Evolutionary conservation across 2,329 filamentous ascomycete species (phyloP), one percentile per base, ranked within the genome.

Genomic region (Tolypocladium tundrense): DNA sequence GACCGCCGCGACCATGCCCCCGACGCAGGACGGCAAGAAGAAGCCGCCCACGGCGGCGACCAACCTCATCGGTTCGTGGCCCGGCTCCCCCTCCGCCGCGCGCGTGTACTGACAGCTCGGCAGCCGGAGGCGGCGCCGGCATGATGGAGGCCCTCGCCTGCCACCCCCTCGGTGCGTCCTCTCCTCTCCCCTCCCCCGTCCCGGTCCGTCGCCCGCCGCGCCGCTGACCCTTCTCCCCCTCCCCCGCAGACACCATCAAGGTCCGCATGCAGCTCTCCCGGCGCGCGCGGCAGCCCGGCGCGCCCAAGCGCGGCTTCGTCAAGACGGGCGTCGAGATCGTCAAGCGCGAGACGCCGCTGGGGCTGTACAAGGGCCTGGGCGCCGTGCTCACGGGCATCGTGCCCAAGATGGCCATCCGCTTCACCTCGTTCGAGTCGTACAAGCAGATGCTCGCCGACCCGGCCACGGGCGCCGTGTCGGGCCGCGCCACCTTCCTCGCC

Each of bases 141-240:
- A 97, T 97, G 93, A 97, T 97, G 92, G 94, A 99, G 77, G 94
- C 94, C 54, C 86, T 99, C 62, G 91, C 80, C 57, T 99, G 94
- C 75, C 94, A 99, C 79, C 94, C 94, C 61, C 83, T 97, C 59
- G 89, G 89, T 93, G 81, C 67, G 80, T 66, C 58, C 35, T 56
- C 24, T 24, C n/a, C n/a, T n/a, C n/a, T n/a, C n/a, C 24, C 24
- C 24, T 24, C 27, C 27, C 27, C 39, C 39, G n/a, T 39, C 33
- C 6, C 4, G 16, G 14, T 16, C 10, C 27, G 13, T 21, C n/a
- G 11, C 8, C 24, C 24, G 13, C 43, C 13, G 5, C 21, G 11
- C 9, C n/a, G 24, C 41, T 19, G 7, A 51, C 54, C 10, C 27
- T n/a, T n/a, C n/a, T n/a, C n/a, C n/a, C n/a, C n/a, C n/a, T n/a